Evolutionary conservation across 257 asterid species (phyloP).

Genomic region (Solanum appendiculatum): DNA sequence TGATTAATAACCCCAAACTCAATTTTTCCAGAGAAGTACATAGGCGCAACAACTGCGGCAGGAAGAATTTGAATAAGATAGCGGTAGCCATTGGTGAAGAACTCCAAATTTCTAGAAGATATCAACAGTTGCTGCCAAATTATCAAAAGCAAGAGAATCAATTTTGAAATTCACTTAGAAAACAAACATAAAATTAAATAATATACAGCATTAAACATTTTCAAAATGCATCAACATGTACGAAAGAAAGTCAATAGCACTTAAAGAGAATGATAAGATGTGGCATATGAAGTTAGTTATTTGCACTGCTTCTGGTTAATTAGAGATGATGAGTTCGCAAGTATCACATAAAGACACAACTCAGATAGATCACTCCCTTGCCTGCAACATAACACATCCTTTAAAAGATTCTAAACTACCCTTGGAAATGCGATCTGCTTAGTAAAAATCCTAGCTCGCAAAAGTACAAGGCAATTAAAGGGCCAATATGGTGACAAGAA

Average conservation of each 20-base stretch:
- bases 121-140: constrained; percentile 69
- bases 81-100: constrained; percentile 89
- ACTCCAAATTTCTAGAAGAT: constrained; percentile 88
- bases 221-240: background rate
- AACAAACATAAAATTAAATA: background rate
- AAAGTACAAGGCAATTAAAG: background rate
- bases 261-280: background rate
- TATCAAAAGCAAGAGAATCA: constrained; percentile 13
- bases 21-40: constrained; percentile 92
- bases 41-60: constrained; percentile 95
- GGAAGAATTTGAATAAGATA: constrained; percentile 93
- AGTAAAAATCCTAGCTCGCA: background rate
- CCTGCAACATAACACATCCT: background rate
- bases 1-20: constrained; percentile 96
- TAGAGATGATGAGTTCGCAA: background rate
- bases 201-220: background rate
- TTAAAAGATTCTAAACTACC: background rate
- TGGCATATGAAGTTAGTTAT: background rate
- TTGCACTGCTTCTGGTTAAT: background rate
- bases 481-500: background rate
- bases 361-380: background rate
- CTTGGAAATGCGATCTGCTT: background rate
- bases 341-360: background rate
- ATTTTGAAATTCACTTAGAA: background rate
- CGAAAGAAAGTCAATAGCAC: background rate